Evolutionary conservation across 306 rosid genomes (phyloP).

Genomic region (Dryas drummondii): DNA sequence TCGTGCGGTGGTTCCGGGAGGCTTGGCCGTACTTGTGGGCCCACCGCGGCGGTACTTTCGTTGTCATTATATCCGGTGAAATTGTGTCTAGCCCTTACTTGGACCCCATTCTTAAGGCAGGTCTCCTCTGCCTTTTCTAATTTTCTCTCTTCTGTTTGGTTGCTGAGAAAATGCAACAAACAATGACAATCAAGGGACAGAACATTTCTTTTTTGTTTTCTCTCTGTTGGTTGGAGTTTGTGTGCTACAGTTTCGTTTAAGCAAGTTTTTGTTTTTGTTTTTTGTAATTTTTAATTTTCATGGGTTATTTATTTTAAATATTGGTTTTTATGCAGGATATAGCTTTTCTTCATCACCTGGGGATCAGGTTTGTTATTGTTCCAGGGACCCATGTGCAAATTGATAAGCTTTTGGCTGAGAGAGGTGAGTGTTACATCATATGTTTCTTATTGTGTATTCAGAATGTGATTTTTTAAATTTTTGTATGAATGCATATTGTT

Average conservation of each 20-base stretch:
- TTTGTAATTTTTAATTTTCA: background rate
- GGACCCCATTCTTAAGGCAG: conserved; percentile 84
- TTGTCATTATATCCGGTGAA: conserved; percentile 83
- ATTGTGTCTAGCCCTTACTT: conserved; percentile 61
- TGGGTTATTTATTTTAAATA: background rate
- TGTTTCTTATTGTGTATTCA: conserved; percentile 13
- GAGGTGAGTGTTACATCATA: conserved; percentile 48
- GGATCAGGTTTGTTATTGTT: conserved; percentile 87
- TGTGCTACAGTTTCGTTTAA: background rate
- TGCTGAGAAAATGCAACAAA: conserved; percentile 13
- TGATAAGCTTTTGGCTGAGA: conserved; percentile 73
- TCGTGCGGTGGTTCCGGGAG: conserved; percentile 87
- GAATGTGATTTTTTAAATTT: background rate
- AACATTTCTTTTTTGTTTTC: background rate
- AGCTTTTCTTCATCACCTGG: conserved; percentile 94
- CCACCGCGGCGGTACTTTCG: conserved; percentile 79
- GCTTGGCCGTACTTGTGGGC: conserved; percentile 96
- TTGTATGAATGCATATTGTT: background rate
- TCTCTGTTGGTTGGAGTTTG: background rate
- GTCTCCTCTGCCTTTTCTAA: conserved; percentile 5
- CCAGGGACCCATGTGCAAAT: conserved; percentile 89
- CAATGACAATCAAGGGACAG: background rate
- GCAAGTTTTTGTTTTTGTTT: background rate
- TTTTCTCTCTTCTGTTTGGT: conserved; percentile 5
- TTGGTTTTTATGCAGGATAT: conserved; percentile 66